Evolutionary conservation across 2,329 filamentous ascomycete species (phyloP), one percentile per base, ranked within the genome.

Genomic region (Ophiostoma novo-ulmi): DNA sequence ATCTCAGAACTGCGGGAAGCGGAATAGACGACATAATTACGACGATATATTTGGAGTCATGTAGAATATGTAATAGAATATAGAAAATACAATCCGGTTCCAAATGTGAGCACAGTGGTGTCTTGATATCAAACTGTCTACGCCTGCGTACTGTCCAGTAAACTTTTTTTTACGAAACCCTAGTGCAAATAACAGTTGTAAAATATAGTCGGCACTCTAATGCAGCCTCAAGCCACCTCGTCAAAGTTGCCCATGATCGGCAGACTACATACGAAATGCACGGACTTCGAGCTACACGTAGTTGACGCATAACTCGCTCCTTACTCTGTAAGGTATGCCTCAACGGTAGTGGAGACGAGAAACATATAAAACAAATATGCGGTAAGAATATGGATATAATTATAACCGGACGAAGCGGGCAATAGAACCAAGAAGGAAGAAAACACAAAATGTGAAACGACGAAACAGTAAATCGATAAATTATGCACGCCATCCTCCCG

Each of bases 201-300:
- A 26, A 58, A 26, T 35, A 63, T 35, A 35, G 58, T 63, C 58
- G 58, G 58, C 26, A 63, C 26, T 63, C 17, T 31, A 10, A 58
- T 58, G 58, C 58, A 63, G 58, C 58, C 26, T 17, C 58, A 63
- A 63, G 58, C 58, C 58, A 63, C 58, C n/a, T 63, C 58, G 26
- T 61, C 58, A 20, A 63, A 63, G 11, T 58, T 58, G n/a, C 58
- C n/a, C 14, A 17, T 63, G 26, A 63, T 35, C 26, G 22, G 58
- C 58, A 35, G 26, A 63, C 35, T 17, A 35, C 10, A 22, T 35
- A 61, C 48, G 20, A n/a, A 35, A 26, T 63, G 58, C 58, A 63
- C 58, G 58, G 58, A 35, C 58, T 11, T 26, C 52, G 8, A 26
- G 13, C 58, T 35, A 14, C 26, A 63, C 26, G 35, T 3, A 63